Evolutionary conservation across 495 filamentous ascomycete species (phyloP), one percentile per base, ranked within the genome.

Genomic region (Melanomma pulvis-pyrius): DNA sequence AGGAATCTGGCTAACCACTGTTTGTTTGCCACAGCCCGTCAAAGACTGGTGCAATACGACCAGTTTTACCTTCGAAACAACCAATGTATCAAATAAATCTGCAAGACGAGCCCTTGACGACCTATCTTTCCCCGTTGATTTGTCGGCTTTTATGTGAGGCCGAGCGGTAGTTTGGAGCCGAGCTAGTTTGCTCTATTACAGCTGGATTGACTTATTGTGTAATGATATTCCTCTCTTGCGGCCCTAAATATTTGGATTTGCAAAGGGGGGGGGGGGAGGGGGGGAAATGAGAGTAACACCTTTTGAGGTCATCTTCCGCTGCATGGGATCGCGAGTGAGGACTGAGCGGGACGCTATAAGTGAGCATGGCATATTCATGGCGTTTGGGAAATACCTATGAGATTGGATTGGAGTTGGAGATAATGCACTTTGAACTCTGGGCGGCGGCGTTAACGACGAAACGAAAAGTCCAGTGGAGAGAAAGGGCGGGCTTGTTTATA

Each of bases 1-100:
- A 29, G 51, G 24, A 19, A 11, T 6, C 11, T 13, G 30, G 36
- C 69, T 71, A 55, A 71, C 59, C 11, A 22, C n/a, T n/a, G n/a
- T n/a, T n/a, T 22, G 48, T 9, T 15, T 4, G 2, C 41, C 44
- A 21, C 46, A 59, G 54, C 53, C 63, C 44, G 17, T 59, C 36
- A 36, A 28, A 22, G 34, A 28, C 48, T 50, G 48, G 48, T 50
- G 48, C 54, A 41, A 39, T 17, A 36, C 30, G 28, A 41, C 29
- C 5, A 41, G 2, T 21, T 25, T 39, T 29, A 57, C 29, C 29
- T 28, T 24, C 54, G 22, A 5, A 22, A 39, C 28, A 17, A 44
- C 39, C 13, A 15, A 44, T 15, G n/a, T 11, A 2, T 3, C 39
- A 3, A 15, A 44, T 15, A 44, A 44, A 2, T 3, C 39, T 3